Conservation (phyloP, 805 yeast genomes). For the Teunomyces funiuensis region DNA sequence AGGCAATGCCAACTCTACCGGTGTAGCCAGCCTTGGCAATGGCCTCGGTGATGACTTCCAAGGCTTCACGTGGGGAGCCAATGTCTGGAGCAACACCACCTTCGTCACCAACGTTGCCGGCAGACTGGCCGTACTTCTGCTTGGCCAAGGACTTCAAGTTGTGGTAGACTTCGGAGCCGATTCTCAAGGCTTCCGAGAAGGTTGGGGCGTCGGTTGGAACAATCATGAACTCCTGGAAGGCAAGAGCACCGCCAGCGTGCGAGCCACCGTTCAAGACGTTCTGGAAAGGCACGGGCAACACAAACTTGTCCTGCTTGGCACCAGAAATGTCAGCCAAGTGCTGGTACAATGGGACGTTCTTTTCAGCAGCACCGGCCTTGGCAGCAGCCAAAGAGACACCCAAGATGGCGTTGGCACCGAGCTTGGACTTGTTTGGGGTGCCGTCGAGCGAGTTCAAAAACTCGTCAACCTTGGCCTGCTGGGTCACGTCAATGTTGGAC, state of each 20-base stretch:
- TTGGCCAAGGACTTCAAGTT: conserved; percentile 88
- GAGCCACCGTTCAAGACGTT: conserved; percentile 99
- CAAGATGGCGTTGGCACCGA: conserved; percentile 97
- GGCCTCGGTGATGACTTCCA: conserved; percentile 88
- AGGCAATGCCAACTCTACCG: conserved; percentile 87
- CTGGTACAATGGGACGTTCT: conserved; percentile 87
- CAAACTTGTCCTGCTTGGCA: conserved; percentile 75
- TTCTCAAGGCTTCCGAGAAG: conserved; percentile 94
- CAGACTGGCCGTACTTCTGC: conserved; percentile 95
- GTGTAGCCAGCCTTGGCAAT: conserved; percentile 94
- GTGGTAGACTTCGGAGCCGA: conserved; percentile 98
- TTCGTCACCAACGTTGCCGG: conserved; percentile 99
- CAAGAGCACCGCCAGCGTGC: conserved; percentile 99
- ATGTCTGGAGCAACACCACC: conserved; percentile 99
- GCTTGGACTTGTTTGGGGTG: conserved; percentile 94
- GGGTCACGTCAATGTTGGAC: conserved; percentile 77
- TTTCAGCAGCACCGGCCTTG: conserved; percentile 97
- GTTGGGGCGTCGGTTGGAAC: conserved; percentile 90
- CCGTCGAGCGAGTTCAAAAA: conserved; percentile 89
- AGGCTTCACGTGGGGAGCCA: conserved; percentile 93
- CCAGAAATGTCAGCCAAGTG: conserved; percentile 83
- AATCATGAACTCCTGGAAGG: conserved; percentile 99
- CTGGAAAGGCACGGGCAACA: conserved; percentile 98
- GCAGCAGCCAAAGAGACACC: conserved; percentile 98
- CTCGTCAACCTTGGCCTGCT: conserved; percentile 85